Conservation (phyloP, 352 stramenopile species). For the Peronospora farinosa region DNA sequence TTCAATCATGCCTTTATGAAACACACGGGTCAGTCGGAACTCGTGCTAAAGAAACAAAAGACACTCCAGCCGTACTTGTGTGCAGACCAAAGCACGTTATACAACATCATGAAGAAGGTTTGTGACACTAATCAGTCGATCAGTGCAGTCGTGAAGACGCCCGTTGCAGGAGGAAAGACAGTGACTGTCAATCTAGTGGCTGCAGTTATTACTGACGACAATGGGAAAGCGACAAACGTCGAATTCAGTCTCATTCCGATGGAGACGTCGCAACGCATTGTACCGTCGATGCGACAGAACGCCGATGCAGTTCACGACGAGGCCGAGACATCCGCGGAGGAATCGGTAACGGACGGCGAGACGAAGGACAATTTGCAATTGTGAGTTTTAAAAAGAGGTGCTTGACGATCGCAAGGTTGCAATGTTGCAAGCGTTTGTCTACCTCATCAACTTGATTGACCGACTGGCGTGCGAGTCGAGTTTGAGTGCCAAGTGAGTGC, state of each 20-base stretch:
- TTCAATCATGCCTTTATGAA: conserved; percentile 52
- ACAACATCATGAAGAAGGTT: conserved; percentile 40
- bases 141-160: conserved; percentile 30
- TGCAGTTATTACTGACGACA: conserved; percentile 44
- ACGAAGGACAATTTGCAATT: conserved; percentile 17
- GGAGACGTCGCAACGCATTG: conserved; percentile 10
- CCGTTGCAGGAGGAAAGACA: conserved; percentile 18
- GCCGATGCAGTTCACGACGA: conserved; percentile 12
- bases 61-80: conserved; percentile 43
- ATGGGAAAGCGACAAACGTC: conserved; percentile 44
- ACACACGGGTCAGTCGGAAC: conserved; percentile 39
- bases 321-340: conserved; percentile 30
- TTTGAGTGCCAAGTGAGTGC: conserved; percentile 19
- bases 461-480: conserved; percentile 10
- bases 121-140: conserved; percentile 38
- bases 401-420: conserved; percentile 12
- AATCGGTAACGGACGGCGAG: conserved; percentile 28
- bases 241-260: conserved; percentile 55
- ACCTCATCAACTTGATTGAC: background rate
- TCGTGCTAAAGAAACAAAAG: conserved; percentile 53
- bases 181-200: conserved; percentile 42
- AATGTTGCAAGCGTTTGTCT: conserved; percentile 11
- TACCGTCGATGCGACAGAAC: background rate
- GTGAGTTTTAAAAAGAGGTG: conserved; percentile 6
- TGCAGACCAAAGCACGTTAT: conserved; percentile 37